Conservation (phyloP, 2,329 filamentous ascomycete genomes). For the Aureobasidium zeae region DNA sequence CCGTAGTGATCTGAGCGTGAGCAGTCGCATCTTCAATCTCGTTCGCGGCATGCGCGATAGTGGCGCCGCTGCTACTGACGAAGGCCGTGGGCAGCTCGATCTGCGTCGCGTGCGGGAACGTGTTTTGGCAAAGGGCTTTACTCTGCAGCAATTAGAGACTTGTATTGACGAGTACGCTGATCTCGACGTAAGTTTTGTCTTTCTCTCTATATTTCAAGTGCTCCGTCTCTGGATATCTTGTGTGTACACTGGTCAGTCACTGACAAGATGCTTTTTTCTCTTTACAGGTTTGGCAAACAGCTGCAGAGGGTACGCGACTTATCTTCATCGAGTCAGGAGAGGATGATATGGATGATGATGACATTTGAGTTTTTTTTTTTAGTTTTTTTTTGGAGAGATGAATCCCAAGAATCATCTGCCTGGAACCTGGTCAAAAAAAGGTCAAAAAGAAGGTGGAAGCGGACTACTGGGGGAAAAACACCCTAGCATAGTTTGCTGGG, state of each 20-base stretch:
- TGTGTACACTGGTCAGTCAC: no score
- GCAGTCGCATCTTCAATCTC: conserved; percentile 88
- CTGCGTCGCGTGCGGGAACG: conserved; percentile 82
- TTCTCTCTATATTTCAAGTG: not conserved
- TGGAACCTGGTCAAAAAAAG: no score
- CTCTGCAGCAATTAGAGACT: conserved; percentile 78
- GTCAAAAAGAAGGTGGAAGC: no score
- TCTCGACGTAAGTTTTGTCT: conserved; percentile 65
- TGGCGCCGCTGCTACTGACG: conserved; percentile 69
- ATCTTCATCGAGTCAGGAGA: conserved; percentile 47
- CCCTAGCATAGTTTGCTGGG: no score
- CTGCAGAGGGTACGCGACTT: conserved; percentile 44
- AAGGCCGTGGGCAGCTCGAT: conserved; percentile 69
- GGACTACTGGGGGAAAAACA: no score
- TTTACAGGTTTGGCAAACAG: conserved; percentile 46
- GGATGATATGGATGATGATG: conserved; percentile 32
- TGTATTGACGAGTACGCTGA: conserved; percentile 83
- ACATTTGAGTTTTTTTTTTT: no score
- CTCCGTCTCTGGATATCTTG: no score
- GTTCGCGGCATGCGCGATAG: conserved; percentile 80
- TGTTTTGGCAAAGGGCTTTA: conserved; percentile 93
- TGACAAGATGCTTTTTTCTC: conserved; percentile 25
- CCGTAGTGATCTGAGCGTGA: conserved; percentile 62
- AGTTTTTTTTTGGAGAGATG: no score
- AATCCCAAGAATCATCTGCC: no score